Evolutionary conservation across 306 rosid genomes (phyloP).

Genomic region (Casuarina equisetifolia): DNA sequence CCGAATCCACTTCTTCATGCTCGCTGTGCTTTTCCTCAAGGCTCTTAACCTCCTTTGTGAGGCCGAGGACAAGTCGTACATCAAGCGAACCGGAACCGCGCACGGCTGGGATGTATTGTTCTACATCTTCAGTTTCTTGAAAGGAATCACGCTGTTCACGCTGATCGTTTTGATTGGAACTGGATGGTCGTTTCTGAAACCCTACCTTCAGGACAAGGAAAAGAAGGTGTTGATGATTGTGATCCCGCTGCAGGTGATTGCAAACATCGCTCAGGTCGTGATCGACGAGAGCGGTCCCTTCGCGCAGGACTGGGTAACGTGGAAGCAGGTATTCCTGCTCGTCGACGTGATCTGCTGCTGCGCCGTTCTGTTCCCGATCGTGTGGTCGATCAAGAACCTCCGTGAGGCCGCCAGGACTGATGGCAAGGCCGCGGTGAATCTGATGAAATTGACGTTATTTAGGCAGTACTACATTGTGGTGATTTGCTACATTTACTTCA

Average conservation of each 20-base stretch:
- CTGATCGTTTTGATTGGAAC: slow-evolving; percentile 87
- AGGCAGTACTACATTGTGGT: slow-evolving; percentile 91
- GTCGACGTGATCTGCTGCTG: slow-evolving; percentile 95
- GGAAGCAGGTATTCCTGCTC: slow-evolving; percentile 88
- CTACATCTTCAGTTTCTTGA: slow-evolving; percentile 82
- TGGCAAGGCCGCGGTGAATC: slow-evolving; percentile 91
- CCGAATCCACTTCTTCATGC: slow-evolving; percentile 89
- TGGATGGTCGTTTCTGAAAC: slow-evolving; percentile 94
- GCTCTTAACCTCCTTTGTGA: slow-evolving; percentile 78
- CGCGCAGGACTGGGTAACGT: slow-evolving; percentile 75
- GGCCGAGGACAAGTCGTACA: slow-evolving; percentile 86
- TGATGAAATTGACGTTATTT: slow-evolving; percentile 89
- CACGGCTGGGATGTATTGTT: slow-evolving; percentile 97
- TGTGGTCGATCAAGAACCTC: slow-evolving; percentile 94
- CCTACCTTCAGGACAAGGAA: slow-evolving; percentile 84
- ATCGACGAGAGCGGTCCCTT: slow-evolving; percentile 84
- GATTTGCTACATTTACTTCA: slow-evolving; percentile 90
- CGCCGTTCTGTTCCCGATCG: slow-evolving; percentile 89
- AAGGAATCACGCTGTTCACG: slow-evolving; percentile 82
- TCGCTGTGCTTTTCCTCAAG: slow-evolving; percentile 73
- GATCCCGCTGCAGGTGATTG: slow-evolving; percentile 84
- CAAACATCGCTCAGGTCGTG: slow-evolving; percentile 87
- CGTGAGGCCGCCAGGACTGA: slow-evolving; percentile 92
- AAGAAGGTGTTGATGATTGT: slow-evolving; percentile 95
- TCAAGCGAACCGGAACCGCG: slow-evolving; percentile 83